These are phyloP conservation scores for Sisymbrium altissimum DNA, from an alignment of 345 rosid genomes.

Conservation along the genomic window DNA sequence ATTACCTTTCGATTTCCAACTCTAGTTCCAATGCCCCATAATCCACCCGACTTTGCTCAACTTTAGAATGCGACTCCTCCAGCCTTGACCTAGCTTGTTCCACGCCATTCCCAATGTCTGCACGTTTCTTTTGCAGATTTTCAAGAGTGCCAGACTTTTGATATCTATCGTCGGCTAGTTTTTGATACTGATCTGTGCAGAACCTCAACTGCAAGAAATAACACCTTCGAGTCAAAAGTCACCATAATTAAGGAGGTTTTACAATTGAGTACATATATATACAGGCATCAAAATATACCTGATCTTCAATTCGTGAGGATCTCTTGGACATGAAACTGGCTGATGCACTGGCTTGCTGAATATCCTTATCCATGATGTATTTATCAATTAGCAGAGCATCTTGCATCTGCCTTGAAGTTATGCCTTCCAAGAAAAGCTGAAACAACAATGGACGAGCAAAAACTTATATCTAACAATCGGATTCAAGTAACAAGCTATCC, in stretches of 20 bases:
- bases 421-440: constrained; percentile 86
- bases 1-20: constrained; percentile 74
- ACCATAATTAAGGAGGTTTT: background rate
- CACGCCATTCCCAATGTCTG: constrained; percentile 54
- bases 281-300: constrained; percentile 43
- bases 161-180: constrained; percentile 59
- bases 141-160: constrained; percentile 51
- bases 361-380: constrained; percentile 55
- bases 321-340: constrained; percentile 63
- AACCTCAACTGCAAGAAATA: constrained; percentile 61
- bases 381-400: constrained; percentile 64
- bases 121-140: constrained; percentile 56
- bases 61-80: constrained; percentile 60
- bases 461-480: constrained; percentile 2
- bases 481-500: background rate
- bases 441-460: constrained; percentile 28
- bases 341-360: constrained; percentile 66
- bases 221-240: constrained; percentile 5
- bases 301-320: constrained; percentile 76
- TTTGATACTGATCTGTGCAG: constrained; percentile 68
- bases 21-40: constrained; percentile 56
- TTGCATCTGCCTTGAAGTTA: constrained; percentile 68
- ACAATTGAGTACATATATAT: background rate
- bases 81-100: constrained; percentile 64
- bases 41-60: constrained; percentile 49